A percentile compares a stretch with the other conserved stretches of the same genome.
Evolutionary conservation across 306 rosid genomes (phyloP).

Genomic region (Inga leiocalycina): DNA sequence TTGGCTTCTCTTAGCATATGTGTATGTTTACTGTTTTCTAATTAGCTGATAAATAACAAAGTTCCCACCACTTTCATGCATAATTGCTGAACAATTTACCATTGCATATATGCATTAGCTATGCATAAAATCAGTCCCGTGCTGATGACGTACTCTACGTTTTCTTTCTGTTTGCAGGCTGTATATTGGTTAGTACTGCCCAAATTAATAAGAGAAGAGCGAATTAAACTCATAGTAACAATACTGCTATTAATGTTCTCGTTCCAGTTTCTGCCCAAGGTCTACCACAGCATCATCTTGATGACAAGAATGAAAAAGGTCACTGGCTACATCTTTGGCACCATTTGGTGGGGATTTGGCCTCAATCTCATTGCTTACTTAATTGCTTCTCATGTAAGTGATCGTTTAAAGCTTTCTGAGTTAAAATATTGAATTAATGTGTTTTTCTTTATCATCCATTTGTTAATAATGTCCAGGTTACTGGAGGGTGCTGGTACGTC

Average conservation of each 20-base stretch:
- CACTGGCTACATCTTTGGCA: conserved; percentile 95
- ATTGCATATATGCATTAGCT: neutral
- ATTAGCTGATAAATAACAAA: neutral
- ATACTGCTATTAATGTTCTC: conserved; percentile 73
- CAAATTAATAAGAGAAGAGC: conserved; percentile 76
- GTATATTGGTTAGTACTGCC: conserved; percentile 95
- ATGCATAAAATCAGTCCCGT: neutral
- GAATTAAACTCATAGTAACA: conserved; percentile 81
- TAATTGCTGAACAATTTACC: neutral
- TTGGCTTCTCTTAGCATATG: neutral
- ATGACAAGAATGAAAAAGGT: conserved; percentile 98
- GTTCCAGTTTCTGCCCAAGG: conserved; percentile 97
- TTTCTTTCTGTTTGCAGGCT: conserved; percentile 54
- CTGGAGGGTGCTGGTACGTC: conserved; percentile 99
- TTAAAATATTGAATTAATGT: neutral
- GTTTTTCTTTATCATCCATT: neutral
- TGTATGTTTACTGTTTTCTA: neutral
- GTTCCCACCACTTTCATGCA: neutral
- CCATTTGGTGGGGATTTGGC: conserved; percentile 99
- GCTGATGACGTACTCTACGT: neutral
- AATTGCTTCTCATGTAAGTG: conserved; percentile 89
- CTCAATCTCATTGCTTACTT: conserved; percentile 96
- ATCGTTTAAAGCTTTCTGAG: neutral
- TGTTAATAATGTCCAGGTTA: conserved; percentile 55
- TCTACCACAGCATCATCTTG: conserved; percentile 82